A percentile compares a stretch with the other conserved stretches of the same genome.
Evolutionary conservation across 306 rosid species (phyloP).

Genomic region (Dryas octopetala): DNA sequence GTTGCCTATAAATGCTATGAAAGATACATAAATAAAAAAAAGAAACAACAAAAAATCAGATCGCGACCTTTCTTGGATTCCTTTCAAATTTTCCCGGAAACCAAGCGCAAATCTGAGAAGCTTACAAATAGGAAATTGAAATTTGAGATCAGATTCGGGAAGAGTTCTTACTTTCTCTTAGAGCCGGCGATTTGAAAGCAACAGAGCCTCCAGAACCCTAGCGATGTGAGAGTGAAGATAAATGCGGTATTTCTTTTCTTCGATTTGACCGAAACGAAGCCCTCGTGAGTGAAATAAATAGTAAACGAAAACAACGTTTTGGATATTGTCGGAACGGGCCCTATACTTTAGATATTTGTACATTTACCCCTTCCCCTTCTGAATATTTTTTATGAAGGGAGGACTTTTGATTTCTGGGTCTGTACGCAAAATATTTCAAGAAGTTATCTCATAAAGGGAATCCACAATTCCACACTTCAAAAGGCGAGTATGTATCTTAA

Average conservation of each 20-base stretch:
- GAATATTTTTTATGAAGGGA: no score
- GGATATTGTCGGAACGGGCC: constrained; percentile 18
- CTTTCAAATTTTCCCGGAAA: constrained; percentile 7
- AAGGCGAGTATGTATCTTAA: no score
- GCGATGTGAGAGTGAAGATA: constrained; percentile 2
- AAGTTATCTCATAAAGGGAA: no score
- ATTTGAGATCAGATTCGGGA: background rate
- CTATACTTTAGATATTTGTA: constrained; percentile 13
- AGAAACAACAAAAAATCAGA: constrained; percentile 1
- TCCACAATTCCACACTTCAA: no score
- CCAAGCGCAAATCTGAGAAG: constrained; percentile 8
- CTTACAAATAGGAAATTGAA: background rate
- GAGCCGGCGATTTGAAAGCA: constrained; percentile 14
- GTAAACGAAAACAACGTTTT: constrained; percentile 8
- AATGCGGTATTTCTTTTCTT: constrained; percentile 22
- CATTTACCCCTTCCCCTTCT: background rate
- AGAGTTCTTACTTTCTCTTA: constrained; percentile 31
- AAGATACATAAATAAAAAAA: background rate
- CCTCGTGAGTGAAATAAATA: background rate
- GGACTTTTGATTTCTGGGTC: no score
- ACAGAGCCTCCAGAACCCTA: constrained; percentile 45
- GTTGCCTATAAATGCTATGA: background rate
- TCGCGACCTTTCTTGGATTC: constrained; percentile 24
- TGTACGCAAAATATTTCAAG: no score
- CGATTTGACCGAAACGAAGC: constrained; percentile 30